Conservation (phyloP, 257 asterid species). For the Gentiana dahurica region DNA sequence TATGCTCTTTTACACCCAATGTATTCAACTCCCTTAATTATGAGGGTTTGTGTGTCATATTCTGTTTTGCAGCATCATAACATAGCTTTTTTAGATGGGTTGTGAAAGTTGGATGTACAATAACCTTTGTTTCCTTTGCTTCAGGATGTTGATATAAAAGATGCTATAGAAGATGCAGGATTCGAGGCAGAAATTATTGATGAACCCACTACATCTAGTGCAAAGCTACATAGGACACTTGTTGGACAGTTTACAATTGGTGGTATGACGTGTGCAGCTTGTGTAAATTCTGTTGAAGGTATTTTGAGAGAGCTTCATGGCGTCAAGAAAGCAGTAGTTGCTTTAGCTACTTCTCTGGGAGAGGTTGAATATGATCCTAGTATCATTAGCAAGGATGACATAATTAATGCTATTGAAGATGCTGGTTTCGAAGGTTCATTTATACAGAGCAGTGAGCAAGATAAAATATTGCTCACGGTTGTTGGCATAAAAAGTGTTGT, state of each 20-base stretch:
- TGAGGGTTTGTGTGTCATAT: neutral
- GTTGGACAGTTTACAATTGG: slow-evolving; percentile 92
- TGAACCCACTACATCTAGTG: slow-evolving; percentile 44
- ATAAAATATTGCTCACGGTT: slow-evolving; percentile 62
- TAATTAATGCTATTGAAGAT: slow-evolving; percentile 78
- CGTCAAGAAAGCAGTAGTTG: slow-evolving; percentile 74
- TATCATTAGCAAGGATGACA: slow-evolving; percentile 57
- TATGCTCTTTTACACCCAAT: too few relatives aligned
- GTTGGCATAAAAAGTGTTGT: slow-evolving; percentile 52
- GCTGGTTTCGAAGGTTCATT: slow-evolving; percentile 98
- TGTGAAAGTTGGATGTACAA: slow-evolving; percentile 10
- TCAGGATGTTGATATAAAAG: slow-evolving; percentile 74
- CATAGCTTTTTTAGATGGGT: neutral
- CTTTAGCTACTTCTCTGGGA: slow-evolving; percentile 84
- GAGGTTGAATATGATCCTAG: slow-evolving; percentile 88
- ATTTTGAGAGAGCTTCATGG: slow-evolving; percentile 68
- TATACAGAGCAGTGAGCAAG: slow-evolving; percentile 88
- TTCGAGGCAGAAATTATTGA: slow-evolving; percentile 84
- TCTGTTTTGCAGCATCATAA: neutral
- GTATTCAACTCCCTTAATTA: neutral
- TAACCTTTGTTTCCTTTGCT: slow-evolving; percentile 18
- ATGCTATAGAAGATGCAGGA: slow-evolving; percentile 98
- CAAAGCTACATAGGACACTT: slow-evolving; percentile 35
- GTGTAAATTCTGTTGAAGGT: slow-evolving; percentile 95
- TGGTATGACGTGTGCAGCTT: slow-evolving; percentile 99